Conservation (phyloP, 306 rosid genomes). For the Dicorynia guianensis region DNA sequence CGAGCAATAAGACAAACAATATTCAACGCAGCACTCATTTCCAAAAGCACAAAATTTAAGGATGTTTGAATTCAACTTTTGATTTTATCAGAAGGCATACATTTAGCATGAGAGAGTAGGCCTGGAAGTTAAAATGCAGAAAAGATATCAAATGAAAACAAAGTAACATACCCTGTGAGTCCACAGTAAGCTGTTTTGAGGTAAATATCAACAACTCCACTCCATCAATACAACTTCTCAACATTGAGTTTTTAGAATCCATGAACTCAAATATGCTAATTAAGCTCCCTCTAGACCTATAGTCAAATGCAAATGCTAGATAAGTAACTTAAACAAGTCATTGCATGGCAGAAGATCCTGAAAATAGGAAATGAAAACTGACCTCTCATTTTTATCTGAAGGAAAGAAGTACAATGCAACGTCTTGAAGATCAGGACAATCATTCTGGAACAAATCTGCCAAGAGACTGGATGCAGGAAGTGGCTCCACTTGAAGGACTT, state of each 20-base stretch:
- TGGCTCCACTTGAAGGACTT: slow-evolving; percentile 53
- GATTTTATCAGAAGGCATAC: neutral
- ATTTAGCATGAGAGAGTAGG: neutral
- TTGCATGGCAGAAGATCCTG: neutral
- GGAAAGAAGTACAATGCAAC: slow-evolving; percentile 78
- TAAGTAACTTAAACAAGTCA: slow-evolving; percentile 22
- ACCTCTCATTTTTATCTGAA: slow-evolving; percentile 57
- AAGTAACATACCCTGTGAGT: slow-evolving; percentile 55
- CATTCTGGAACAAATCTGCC: slow-evolving; percentile 54
- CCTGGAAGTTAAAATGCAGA: slow-evolving; percentile 1
- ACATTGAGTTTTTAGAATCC: slow-evolving; percentile 56
- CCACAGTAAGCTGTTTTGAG: slow-evolving; percentile 55
- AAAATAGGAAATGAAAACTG: slow-evolving; percentile 37
- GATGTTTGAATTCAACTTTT: slow-evolving; percentile 2
- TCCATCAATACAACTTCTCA: slow-evolving; percentile 60
- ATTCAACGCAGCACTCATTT: neutral
- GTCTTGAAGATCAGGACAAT: slow-evolving; percentile 63
- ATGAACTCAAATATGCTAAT: slow-evolving; percentile 52
- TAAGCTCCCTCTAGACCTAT: slow-evolving; percentile 52
- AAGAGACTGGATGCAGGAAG: slow-evolving; percentile 48
- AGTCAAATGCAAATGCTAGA: slow-evolving; percentile 20
- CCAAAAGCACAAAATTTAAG: slow-evolving; percentile 12
- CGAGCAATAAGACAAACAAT: neutral
- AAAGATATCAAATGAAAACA: slow-evolving; percentile 30
- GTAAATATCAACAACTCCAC: slow-evolving; percentile 72